Evolutionary conservation across 2,329 filamentous ascomycete species (phyloP), one percentile per base, ranked within the genome.

Genomic region (Talaromyces pinophilus): DNA sequence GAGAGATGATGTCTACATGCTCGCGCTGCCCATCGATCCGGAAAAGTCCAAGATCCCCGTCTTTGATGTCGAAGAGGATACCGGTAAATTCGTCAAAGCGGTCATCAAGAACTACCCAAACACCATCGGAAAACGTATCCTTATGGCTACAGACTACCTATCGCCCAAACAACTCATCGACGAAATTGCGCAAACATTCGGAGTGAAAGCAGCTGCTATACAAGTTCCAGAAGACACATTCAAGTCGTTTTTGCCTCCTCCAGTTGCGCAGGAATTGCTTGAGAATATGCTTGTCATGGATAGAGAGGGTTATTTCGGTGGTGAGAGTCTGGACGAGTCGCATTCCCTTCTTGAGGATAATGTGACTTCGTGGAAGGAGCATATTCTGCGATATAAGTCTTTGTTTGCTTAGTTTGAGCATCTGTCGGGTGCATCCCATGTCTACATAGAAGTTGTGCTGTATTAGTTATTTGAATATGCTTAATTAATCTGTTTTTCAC

Each of bases 221-320:
- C 71, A 81, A 69, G 60, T 81, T 48, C 74, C 81, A 3, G 76
- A 78, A 19, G 79, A 80, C 8, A 72, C 72, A n/a, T 86, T 80
- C 73, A 79, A 79, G 68, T 71, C 70, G 7, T 74, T 72, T 28
- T 64, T 82, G 66, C 73, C 67, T n/a, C 60, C 71, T 15, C 62
- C 63, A 80, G 10, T 75, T 77, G 28, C 75, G 77, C 70, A 83
- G 62, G 84, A 86, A 72, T 59, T 86, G 72, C 72, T 82, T 44
- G 80, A 86, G 74, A 86, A 85, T 67, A 81, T 85, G 75, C 73
- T 80, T 38, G 76, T 86, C 61, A 74, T 86, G 68, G 75, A 79
- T 62, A 78, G 83, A 57, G 82, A 78, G 61, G 84, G 84, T 0
- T 86, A 86, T 68, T 86, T 79, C 69, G 80, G 79, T n/a, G 81